Evolutionary conservation across 768 basidiomycete genomes (phyloP).

Genomic region (Leccinum aurantiacum): DNA sequence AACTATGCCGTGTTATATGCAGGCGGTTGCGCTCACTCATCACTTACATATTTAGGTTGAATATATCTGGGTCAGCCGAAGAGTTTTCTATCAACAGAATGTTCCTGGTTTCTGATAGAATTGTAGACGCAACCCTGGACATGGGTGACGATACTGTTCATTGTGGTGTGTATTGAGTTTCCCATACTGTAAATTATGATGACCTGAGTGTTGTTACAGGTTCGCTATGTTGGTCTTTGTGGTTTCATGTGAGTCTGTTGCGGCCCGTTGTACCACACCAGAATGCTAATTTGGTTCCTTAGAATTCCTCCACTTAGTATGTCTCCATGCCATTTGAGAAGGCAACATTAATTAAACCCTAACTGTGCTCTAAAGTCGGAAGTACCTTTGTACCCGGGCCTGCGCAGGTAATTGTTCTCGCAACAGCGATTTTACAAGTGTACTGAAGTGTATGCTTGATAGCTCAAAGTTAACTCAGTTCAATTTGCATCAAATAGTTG

Average conservation of each 20-base stretch:
- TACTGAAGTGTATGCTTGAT: not conserved
- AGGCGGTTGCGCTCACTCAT: not conserved
- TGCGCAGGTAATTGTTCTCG: conserved; percentile 2
- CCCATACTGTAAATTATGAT: not conserved
- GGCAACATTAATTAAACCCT: not conserved
- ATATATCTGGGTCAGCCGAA: not conserved
- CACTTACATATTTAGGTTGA: not conserved
- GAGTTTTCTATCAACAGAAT: not conserved
- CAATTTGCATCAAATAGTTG: conserved; percentile 1
- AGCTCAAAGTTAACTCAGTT: not conserved
- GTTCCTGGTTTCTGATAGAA: not conserved
- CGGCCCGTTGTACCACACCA: not conserved
- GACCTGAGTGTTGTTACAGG: not conserved
- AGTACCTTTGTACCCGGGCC: conserved; percentile 3
- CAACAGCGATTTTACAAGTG: not conserved
- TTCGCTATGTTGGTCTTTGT: conserved; percentile 11
- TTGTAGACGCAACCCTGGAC: conserved; percentile 9
- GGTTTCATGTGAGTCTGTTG: conserved; percentile 1
- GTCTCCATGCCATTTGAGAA: not conserved
- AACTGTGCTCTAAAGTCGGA: not conserved
- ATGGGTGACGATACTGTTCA: conserved; percentile 8
- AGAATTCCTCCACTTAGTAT: conserved; percentile 1
- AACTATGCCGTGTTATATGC: not conserved
- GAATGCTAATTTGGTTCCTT: not conserved
- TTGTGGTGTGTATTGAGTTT: conserved; percentile 3